Conservation (phyloP, 1,139 yeast genomes). For the Wickerhamomyces sp. region DNA sequence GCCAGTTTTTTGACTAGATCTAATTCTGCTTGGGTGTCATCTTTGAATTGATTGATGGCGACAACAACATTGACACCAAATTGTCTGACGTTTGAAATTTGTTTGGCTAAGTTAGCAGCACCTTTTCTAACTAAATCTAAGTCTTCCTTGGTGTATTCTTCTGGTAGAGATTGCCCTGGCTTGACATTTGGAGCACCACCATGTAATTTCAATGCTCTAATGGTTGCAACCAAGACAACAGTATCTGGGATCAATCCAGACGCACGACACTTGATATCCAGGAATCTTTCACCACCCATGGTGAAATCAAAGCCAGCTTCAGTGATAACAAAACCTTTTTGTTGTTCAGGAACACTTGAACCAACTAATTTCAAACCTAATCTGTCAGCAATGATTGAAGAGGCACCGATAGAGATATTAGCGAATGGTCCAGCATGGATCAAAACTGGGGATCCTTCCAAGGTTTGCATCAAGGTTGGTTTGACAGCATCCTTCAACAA, state of each 20-base stretch:
- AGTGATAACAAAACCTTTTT: slow-evolving; percentile 67
- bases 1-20: slow-evolving; percentile 61
- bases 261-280: slow-evolving; percentile 74
- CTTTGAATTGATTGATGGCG: slow-evolving; percentile 70
- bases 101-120: slow-evolving; percentile 69
- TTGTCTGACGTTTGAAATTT: slow-evolving; percentile 62
- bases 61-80: slow-evolving; percentile 77
- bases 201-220: slow-evolving; percentile 73
- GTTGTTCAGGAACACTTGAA: slow-evolving; percentile 33
- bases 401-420: slow-evolving; percentile 80
- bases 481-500: slow-evolving; percentile 75
- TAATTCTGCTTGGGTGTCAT: slow-evolving; percentile 66
- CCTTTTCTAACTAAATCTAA: slow-evolving; percentile 61
- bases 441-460: slow-evolving; percentile 81
- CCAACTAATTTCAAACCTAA: slow-evolving; percentile 65
- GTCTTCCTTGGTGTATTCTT: slow-evolving; percentile 62
- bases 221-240: slow-evolving; percentile 75
- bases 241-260: slow-evolving; percentile 69
- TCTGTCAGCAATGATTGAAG: slow-evolving; percentile 74
- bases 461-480: slow-evolving; percentile 80
- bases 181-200: slow-evolving; percentile 85
- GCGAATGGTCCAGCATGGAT: slow-evolving; percentile 89
- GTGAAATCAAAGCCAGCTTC: slow-evolving; percentile 87
- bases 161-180: slow-evolving; percentile 73
- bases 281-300: slow-evolving; percentile 85